These are phyloP conservation scores for Wickerhamiella sergipiensis DNA, from an alignment of 805 yeast species.

Conservation along the genomic window DNA sequence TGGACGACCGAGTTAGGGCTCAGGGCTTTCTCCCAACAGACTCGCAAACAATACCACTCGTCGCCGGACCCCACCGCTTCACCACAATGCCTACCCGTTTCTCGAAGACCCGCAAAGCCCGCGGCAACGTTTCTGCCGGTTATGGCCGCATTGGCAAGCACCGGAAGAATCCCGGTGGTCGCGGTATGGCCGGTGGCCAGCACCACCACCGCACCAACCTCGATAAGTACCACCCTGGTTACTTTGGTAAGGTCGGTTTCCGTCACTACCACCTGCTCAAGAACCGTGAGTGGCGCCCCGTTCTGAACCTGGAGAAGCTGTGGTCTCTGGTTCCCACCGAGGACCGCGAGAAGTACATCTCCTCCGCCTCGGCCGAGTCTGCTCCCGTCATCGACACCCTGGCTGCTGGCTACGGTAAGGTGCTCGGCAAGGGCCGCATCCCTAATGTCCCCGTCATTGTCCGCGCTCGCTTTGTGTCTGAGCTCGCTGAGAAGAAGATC, in stretches of 20 bases:
- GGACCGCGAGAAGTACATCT: constrained; percentile 85
- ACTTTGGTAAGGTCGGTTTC: constrained; percentile 99
- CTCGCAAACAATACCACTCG: not conserved
- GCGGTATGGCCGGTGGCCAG: constrained; percentile 99
- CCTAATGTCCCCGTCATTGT: constrained; percentile 98
- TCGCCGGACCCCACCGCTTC: not conserved
- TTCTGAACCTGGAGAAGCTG: constrained; percentile 93
- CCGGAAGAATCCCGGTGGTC: constrained; percentile 99
- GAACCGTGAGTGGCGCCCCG: constrained; percentile 95
- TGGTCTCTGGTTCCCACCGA: constrained; percentile 94
- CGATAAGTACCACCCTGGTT: constrained; percentile 99
- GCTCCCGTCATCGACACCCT: constrained; percentile 99
- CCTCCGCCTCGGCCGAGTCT: constrained; percentile 69
- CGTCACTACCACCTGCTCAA: constrained; percentile 97
- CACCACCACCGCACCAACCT: constrained; percentile 99
- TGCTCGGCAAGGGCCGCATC: constrained; percentile 96
- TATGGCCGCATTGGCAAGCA: constrained; percentile 99
- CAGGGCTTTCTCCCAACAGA: not conserved
- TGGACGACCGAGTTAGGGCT: not conserved
- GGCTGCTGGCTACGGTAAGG: constrained; percentile 99
- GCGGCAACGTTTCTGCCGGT: constrained; percentile 99
- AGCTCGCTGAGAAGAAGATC: constrained; percentile 99
- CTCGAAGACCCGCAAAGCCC: constrained; percentile 98
- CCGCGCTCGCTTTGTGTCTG: constrained; percentile 98
- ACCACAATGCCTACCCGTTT: constrained; percentile 88